Evolutionary conservation across 2,329 filamentous ascomycete species (phyloP).

Genomic region (Arthrinium puccinioides): DNA sequence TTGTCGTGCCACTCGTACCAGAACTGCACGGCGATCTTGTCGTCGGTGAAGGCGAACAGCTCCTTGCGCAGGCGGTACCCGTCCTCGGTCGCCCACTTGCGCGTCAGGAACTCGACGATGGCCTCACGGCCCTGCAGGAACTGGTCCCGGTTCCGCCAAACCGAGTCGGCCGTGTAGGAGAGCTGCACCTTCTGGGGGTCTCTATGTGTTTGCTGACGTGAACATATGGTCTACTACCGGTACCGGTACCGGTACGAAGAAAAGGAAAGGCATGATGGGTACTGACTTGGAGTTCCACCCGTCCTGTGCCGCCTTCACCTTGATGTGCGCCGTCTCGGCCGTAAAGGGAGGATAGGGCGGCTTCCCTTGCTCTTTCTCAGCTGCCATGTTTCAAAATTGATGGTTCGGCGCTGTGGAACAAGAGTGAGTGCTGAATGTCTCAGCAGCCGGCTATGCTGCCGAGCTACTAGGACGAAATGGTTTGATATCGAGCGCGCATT

Average conservation of each 20-base stretch:
- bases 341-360: slow-evolving; percentile 66
- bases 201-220: slow-evolving; percentile 28
- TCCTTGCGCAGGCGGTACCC: slow-evolving; percentile 75
- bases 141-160: slow-evolving; percentile 71
- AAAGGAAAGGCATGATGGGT: background rate
- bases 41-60: slow-evolving; percentile 66
- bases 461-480: no score
- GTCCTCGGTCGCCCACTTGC: slow-evolving; percentile 69
- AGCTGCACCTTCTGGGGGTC: slow-evolving; percentile 58
- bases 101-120: slow-evolving; percentile 60
- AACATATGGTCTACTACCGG: background rate
- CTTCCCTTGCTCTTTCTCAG: slow-evolving; percentile 11
- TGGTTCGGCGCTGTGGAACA: no score
- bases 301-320: slow-evolving; percentile 80
- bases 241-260: background rate
- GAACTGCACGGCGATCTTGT: slow-evolving; percentile 75
- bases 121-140: slow-evolving; percentile 64
- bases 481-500: no score
- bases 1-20: slow-evolving; percentile 79
- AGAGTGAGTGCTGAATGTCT: no score
- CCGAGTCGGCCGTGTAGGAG: slow-evolving; percentile 67
- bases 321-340: slow-evolving; percentile 58
- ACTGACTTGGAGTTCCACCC: slow-evolving; percentile 70
- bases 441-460: no score
- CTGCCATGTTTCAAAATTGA: background rate